A percentile compares a stretch with the other conserved stretches of the same genome.
These are phyloP conservation scores for Irpex rosettiformis DNA, from an alignment of 1,284 basidiomycete species.

Conservation along the genomic window DNA sequence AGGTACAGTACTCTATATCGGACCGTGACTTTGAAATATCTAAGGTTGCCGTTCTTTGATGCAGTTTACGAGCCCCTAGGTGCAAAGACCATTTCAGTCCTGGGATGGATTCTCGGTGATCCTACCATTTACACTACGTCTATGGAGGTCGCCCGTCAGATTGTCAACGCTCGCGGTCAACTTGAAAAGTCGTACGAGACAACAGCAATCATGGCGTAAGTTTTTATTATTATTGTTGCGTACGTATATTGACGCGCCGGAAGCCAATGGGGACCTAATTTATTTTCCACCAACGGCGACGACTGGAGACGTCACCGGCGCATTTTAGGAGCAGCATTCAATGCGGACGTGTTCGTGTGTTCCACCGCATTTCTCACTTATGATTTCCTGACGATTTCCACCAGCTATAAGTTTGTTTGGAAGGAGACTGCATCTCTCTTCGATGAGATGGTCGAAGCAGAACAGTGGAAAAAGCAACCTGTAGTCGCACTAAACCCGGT, in stretches of 20 bases:
- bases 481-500: background rate
- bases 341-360: conserved; percentile 1
- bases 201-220: conserved; percentile 1
- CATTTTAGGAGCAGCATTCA: conserved; percentile 6
- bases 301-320: conserved; percentile 11
- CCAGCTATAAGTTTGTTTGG: conserved; percentile 3
- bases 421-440: conserved; percentile 9
- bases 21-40: background rate
- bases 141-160: conserved; percentile 4
- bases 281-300: conserved; percentile 7
- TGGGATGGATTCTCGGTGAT: conserved; percentile 2
- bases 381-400: background rate
- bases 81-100: conserved; percentile 5
- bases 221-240: background rate
- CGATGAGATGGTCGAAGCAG: conserved; percentile 11
- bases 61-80: conserved; percentile 2
- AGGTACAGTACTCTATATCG: background rate
- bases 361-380: background rate
- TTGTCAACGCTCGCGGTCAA: background rate
- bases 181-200: conserved; percentile 4
- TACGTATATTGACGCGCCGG: background rate
- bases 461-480: conserved; percentile 8
- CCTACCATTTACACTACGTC: conserved; percentile 5
- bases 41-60: background rate
- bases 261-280: conserved; percentile 6